Percentiles rank a stretch among this genome's conserved stretches.
Evolutionary conservation across 78 protist species (phyloP).

Genomic region (Paratrimastix pyriformis): DNA sequence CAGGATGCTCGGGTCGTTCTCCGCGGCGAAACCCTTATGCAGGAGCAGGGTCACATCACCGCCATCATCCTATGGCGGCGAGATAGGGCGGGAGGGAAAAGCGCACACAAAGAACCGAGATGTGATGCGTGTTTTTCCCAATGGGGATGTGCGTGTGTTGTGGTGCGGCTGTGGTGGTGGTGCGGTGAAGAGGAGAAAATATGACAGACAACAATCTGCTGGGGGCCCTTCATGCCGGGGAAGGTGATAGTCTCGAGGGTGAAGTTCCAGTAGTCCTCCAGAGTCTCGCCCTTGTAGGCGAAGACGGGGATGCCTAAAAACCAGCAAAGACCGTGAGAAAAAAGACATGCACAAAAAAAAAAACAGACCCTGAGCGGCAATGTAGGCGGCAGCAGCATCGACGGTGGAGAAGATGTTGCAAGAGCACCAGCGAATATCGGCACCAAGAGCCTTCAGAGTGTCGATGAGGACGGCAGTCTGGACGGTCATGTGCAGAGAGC

Average conservation of each 20-base stretch:
- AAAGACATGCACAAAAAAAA: neutral
- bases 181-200: neutral
- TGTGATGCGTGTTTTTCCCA: too few species aligned
- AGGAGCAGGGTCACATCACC: conserved; percentile 24
- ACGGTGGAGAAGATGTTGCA: neutral
- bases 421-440: conserved; percentile 57
- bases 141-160: too few species aligned
- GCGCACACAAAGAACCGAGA: neutral
- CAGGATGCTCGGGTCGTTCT: conserved; percentile 2
- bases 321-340: too few species aligned
- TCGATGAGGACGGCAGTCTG: conserved; percentile 97
- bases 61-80: conserved; percentile 43
- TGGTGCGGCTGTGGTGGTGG: neutral
- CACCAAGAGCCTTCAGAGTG: conserved; percentile 91
- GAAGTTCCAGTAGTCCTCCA: neutral
- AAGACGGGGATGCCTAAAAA: too few species aligned
- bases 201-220: neutral
- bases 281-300: conserved; percentile 3
- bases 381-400: neutral
- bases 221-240: neutral
- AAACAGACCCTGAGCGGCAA: neutral
- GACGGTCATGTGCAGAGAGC: conserved; percentile 99
- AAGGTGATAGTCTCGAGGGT: neutral
- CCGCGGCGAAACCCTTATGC: conserved; percentile 16
- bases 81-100: neutral